Evolutionary conservation across 2,329 filamentous ascomycete genomes (phyloP).

Genomic region (Helotiales sp.): DNA sequence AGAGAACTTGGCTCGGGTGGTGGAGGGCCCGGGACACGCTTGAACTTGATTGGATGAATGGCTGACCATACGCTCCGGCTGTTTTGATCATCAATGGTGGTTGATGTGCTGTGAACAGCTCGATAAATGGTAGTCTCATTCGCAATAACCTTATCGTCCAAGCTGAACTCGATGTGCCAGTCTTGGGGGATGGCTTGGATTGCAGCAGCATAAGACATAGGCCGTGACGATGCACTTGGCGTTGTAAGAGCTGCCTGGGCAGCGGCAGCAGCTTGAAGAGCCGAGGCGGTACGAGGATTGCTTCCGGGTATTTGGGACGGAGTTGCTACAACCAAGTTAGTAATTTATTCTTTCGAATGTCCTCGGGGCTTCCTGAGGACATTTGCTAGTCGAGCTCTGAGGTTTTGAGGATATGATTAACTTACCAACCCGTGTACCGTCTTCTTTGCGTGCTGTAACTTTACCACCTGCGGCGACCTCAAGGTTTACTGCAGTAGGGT

Average conservation of each 20-base stretch:
- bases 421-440: slow-evolving; percentile 74
- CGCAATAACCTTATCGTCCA: slow-evolving; percentile 81
- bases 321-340: slow-evolving; percentile 56
- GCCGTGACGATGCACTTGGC: slow-evolving; percentile 60
- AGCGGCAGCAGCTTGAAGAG: slow-evolving; percentile 45
- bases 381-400: background rate
- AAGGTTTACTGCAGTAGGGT: slow-evolving; percentile 87
- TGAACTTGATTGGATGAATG: slow-evolving; percentile 90
- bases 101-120: slow-evolving; percentile 72
- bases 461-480: slow-evolving; percentile 87
- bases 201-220: slow-evolving; percentile 83
- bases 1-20: slow-evolving; percentile 73
- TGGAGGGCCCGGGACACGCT: slow-evolving; percentile 77
- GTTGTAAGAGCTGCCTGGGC: slow-evolving; percentile 46
- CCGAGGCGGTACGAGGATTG: slow-evolving; percentile 48
- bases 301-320: slow-evolving; percentile 66
- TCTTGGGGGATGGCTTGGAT: slow-evolving; percentile 83
- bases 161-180: slow-evolving; percentile 96
- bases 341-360: background rate
- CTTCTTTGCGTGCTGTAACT: slow-evolving; percentile 88
- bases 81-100: slow-evolving; percentile 66
- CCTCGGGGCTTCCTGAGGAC: background rate
- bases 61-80: slow-evolving; percentile 86
- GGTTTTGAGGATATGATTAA: background rate
- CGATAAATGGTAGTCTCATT: slow-evolving; percentile 97